phyloP scores from a whole-genome alignment of 257 asterid genomes.

The Nicotiana knightiana region DNA sequence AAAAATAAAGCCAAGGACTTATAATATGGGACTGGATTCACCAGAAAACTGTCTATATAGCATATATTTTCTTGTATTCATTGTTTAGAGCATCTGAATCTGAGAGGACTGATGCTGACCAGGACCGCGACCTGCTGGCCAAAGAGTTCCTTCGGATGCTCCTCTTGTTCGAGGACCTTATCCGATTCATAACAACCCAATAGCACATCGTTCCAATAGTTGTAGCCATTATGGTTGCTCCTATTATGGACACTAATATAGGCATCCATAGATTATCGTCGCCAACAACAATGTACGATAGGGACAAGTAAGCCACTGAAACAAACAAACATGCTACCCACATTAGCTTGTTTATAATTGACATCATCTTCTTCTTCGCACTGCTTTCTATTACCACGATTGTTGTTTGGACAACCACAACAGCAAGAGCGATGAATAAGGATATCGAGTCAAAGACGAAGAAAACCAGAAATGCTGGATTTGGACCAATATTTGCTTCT shows the following conservation, averaged over 20 bases:
- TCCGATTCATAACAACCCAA: slow-evolving; percentile 39
- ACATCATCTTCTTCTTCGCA: slow-evolving; percentile 53
- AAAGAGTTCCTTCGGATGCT: slow-evolving; percentile 29
- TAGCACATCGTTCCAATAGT: slow-evolving; percentile 45
- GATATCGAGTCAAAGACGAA: slow-evolving; percentile 40
- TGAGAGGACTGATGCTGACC: slow-evolving; percentile 40
- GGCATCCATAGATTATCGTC: slow-evolving; percentile 33
- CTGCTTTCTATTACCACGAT: slow-evolving; percentile 44
- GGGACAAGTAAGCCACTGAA: slow-evolving; percentile 38
- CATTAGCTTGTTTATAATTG: slow-evolving; percentile 46
- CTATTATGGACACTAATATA: slow-evolving; percentile 33
- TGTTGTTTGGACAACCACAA: slow-evolving; percentile 47
- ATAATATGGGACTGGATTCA: not conserved
- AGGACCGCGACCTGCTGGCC: slow-evolving; percentile 29
- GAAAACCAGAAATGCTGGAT: slow-evolving; percentile 32
- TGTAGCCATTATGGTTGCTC: slow-evolving; percentile 34
- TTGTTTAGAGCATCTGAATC: slow-evolving; percentile 55
- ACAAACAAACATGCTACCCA: slow-evolving; percentile 47
- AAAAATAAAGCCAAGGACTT: not conserved
- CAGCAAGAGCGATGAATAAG: slow-evolving; percentile 44
- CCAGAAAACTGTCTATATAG: slow-evolving; percentile 35
- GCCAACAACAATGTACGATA: slow-evolving; percentile 36
- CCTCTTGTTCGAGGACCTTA: slow-evolving; percentile 25
- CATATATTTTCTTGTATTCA: slow-evolving; percentile 74
- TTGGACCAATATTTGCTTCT: slow-evolving; percentile 42